phyloP scores from a whole-genome alignment of 2,329 filamentous ascomycete species.

The Fusarium tanahbumbuense region DNA sequence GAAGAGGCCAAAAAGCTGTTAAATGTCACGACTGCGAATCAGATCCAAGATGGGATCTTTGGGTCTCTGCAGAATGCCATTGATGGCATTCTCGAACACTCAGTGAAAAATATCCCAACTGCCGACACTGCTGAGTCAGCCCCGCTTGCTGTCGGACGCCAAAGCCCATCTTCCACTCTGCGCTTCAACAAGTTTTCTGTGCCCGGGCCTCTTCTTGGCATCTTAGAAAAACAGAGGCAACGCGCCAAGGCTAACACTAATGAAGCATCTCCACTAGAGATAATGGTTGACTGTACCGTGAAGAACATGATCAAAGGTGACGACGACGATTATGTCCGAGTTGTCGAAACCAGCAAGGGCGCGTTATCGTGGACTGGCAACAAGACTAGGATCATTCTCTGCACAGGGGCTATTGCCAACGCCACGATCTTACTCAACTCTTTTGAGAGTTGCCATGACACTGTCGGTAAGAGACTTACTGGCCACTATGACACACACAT shows the following conservation, averaged over 20 bases:
- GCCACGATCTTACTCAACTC: background rate
- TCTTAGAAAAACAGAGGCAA: background rate
- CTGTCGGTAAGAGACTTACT: background rate
- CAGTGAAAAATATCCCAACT: background rate
- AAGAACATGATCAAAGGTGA: background rate
- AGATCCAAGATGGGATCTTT: slow-evolving; percentile 1
- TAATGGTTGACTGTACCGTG: background rate
- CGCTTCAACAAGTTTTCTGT: background rate
- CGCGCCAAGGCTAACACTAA: background rate
- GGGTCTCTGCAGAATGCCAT: background rate
- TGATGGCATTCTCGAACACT: background rate
- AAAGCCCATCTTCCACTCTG: background rate
- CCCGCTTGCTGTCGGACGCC: background rate
- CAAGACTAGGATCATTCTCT: background rate
- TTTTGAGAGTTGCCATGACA: background rate
- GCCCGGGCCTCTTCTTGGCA: slow-evolving; percentile 1
- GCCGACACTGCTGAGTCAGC: background rate
- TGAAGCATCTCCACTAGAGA: background rate
- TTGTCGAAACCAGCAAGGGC: slow-evolving; percentile 1
- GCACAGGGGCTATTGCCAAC: background rate
- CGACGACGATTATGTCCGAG: background rate
- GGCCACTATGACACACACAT: slow-evolving; percentile 1
- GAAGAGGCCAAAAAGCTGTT: background rate
- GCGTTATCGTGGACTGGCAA: background rate
- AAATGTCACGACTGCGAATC: background rate